These are phyloP conservation scores for Fusarium kyushuense DNA, from an alignment of 2,329 filamentous ascomycete species.

Conservation along the genomic window DNA sequence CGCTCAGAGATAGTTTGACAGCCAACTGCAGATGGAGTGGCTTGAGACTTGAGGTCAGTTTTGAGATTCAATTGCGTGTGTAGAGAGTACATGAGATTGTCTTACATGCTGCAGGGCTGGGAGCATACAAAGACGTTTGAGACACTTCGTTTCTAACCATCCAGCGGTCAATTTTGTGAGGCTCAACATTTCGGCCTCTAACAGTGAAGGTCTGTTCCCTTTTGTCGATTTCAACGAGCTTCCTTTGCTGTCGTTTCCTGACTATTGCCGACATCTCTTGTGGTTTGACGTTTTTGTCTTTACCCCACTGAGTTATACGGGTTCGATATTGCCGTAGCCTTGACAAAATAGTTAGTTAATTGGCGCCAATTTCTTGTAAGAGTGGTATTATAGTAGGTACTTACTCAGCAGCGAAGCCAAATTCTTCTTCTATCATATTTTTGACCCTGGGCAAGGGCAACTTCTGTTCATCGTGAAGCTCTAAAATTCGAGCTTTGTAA, in stretches of 20 bases:
- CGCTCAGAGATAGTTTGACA: not conserved
- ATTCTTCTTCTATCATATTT: not conserved
- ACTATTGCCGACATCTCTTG: not conserved
- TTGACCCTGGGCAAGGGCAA: not conserved
- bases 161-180: conserved; percentile 5
- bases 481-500: conserved; percentile 6
- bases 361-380: too few species aligned
- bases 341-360: not conserved
- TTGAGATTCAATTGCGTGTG: not conserved
- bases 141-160: not conserved
- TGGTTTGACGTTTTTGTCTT: conserved; percentile 13
- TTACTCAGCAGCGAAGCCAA: conserved; percentile 1
- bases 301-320: not conserved
- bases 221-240: not conserved
- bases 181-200: not conserved
- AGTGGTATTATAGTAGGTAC: too few species aligned
- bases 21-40: not conserved
- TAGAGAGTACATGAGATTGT: rapidly evolving
- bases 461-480: not conserved
- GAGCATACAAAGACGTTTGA: not conserved
- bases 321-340: not conserved
- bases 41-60: not conserved
- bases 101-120: conserved; percentile 8
- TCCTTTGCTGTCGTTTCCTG: not conserved
- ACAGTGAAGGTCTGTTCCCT: not conserved